Evolutionary conservation across 1,284 basidiomycete genomes (phyloP), one percentile per base, ranked within the genome.

Genomic region (Exobasidium rhododendri): DNA sequence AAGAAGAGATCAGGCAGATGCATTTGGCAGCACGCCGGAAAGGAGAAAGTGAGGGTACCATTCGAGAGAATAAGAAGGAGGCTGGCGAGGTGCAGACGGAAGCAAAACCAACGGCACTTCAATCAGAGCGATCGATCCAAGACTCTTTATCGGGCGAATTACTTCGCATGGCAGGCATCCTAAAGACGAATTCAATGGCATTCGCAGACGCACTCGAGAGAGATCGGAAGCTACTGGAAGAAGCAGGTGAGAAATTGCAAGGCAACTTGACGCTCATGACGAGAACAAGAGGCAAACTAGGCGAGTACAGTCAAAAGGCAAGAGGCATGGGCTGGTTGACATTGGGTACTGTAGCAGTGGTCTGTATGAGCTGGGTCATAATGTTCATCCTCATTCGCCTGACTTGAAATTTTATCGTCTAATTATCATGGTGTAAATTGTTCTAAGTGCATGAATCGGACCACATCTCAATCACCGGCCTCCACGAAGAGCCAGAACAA

Each of bases 261-360:
- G 59, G 62, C 14, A 79, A 79, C 56, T 59, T 79, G 43, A 68
- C 70, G 62, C 63, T 79, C 29, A 77, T 79, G 75, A 79, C 77
- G 1, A 64, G 76, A 44, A 78, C 77, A 5, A 65, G 77, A 2
- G 77, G 77, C 35, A 58, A 67, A 13, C 61, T 79, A 10, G 77
- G 77, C 43, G 66, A 73, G 45, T 77, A 77, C 53, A 67, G 67
- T 22, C 71, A 73, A 28, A 74, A 71, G 49, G 77, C 73, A 2
- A 56, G 75, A 28, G 68, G 69, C 35, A 73, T 79, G 75, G 73
- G 76, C n/a, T 79, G 76, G 73, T 66, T 78, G 59, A 79, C 76
- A 17, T 65, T 79, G 56, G 59, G 62, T 10, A 65, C 64, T 51
- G 73, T 79, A 24, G 49, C 59, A 24, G 55, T 73, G 35, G 77